These are phyloP conservation scores for Penicillium tannophilum DNA, from an alignment of 495 filamentous ascomycete species.

Conservation along the genomic window DNA sequence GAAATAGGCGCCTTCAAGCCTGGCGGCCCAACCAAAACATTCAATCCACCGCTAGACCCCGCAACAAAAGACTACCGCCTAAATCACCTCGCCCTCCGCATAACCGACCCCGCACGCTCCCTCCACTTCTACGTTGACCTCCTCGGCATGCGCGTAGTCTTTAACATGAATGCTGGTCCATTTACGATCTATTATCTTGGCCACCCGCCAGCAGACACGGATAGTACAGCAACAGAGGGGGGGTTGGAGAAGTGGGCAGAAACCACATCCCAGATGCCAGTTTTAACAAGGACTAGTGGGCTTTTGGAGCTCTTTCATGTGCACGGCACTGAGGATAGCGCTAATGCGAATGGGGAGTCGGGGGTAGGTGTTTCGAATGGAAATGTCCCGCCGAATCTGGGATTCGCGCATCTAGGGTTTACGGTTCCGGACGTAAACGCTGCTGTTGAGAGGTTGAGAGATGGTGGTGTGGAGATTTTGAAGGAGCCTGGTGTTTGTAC, in stretches of 20 bases:
- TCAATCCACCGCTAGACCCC: conserved; percentile 25
- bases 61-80: conserved; percentile 45
- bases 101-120: conserved; percentile 39
- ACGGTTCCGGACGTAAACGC: conserved; percentile 38
- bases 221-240: conserved; percentile 1
- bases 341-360: background rate
- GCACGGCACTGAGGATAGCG: conserved; percentile 32
- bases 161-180: conserved; percentile 47
- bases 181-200: conserved; percentile 50
- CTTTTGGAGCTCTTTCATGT: conserved; percentile 42
- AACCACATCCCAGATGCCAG: conserved; percentile 21
- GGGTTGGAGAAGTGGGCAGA: conserved; percentile 30
- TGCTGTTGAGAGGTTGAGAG: conserved; percentile 35
- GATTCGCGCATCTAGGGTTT: conserved; percentile 45
- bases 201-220: conserved; percentile 30
- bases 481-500: conserved; percentile 39
- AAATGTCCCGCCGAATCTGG: conserved; percentile 36
- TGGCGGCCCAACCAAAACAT: conserved; percentile 31
- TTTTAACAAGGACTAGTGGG: conserved; percentile 32
- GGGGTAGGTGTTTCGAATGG: conserved; percentile 25
- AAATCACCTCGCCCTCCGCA: conserved; percentile 49
- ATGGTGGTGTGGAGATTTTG: conserved; percentile 33
- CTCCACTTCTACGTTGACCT: conserved; percentile 49
- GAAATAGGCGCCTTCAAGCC: conserved; percentile 33
- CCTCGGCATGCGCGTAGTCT: conserved; percentile 52